A percentile compares a stretch with the other conserved stretches of the same genome.
Conservation (phyloP, 192 early-diverging fungal species). For the Coemansia sp. region DNA sequence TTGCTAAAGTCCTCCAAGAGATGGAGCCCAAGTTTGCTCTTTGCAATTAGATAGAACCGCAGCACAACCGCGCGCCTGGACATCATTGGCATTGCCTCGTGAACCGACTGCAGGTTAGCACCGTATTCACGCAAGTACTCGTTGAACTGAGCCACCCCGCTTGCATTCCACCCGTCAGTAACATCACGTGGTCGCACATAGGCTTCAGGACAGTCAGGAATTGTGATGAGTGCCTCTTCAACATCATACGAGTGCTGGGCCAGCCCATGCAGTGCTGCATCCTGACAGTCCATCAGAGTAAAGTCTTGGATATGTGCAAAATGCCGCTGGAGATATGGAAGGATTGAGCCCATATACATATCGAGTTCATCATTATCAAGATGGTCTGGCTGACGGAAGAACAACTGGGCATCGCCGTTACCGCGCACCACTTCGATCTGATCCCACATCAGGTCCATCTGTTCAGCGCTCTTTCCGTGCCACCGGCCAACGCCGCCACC, state of each 20-base stretch:
- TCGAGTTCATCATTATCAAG: conserved; percentile 52
- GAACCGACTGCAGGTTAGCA: conserved; percentile 61
- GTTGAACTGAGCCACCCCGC: conserved; percentile 59
- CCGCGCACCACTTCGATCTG: conserved; percentile 43
- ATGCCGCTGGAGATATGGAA: conserved; percentile 43
- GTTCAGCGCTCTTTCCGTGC: conserved; percentile 45
- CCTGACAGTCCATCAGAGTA: conserved; percentile 60
- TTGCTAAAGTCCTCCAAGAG: conserved; percentile 61
- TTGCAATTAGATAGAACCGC: conserved; percentile 62
- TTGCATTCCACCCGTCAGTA: conserved; percentile 57
- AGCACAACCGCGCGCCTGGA: conserved; percentile 55
- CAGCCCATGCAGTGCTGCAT: conserved; percentile 59
- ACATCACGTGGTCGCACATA: conserved; percentile 54
- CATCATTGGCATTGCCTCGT: conserved; percentile 51
- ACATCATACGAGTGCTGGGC: conserved; percentile 55
- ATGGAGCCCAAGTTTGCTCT: conserved; percentile 58
- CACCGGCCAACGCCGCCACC: conserved; percentile 38
- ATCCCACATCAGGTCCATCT: conserved; percentile 46
- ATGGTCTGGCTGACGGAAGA: conserved; percentile 41
- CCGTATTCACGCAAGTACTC: conserved; percentile 61
- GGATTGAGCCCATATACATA: conserved; percentile 47
- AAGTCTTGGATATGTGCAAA: conserved; percentile 36
- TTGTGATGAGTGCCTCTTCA: conserved; percentile 56
- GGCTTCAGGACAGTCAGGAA: conserved; percentile 43
- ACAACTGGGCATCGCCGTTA: conserved; percentile 38